Percentiles rank a stretch among this genome's conserved stretches.
phyloP scores from a whole-genome alignment of 768 basidiomycete genomes.

The Pleurotus djamor region DNA sequence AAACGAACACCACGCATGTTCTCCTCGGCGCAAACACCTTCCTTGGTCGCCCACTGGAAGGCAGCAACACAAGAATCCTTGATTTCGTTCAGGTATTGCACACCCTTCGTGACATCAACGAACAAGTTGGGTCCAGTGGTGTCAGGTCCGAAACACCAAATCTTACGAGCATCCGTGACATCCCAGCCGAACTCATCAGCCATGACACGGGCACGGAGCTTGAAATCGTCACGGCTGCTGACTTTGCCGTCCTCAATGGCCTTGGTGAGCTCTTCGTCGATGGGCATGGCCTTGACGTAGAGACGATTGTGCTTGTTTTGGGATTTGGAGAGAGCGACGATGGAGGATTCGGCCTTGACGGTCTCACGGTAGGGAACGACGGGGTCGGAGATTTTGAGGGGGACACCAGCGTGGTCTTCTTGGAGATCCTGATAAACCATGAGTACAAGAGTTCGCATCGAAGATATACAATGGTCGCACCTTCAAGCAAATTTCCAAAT shows the following conservation, averaged over 20 bases:
- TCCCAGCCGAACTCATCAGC: conserved; percentile 99
- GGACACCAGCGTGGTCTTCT: conserved; percentile 99
- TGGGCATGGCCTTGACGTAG: conserved; percentile 88
- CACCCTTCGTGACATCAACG: conserved; percentile 98
- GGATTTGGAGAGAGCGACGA: conserved; percentile 96
- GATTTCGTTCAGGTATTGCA: conserved; percentile 99
- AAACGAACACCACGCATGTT: conserved; percentile 98
- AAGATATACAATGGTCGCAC: conserved; percentile 30
- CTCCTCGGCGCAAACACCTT: conserved; percentile 95
- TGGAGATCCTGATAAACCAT: conserved; percentile 74
- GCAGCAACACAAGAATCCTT: conserved; percentile 99
- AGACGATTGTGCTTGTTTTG: conserved; percentile 99
- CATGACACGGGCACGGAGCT: conserved; percentile 89
- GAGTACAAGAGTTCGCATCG: conserved; percentile 5
- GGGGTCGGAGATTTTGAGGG: conserved; percentile 96
- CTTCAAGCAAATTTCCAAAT: conserved; percentile 99
- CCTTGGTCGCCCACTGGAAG: conserved; percentile 99
- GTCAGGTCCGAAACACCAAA: conserved; percentile 99
- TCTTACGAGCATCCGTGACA: conserved; percentile 98
- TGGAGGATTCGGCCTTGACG: conserved; percentile 92
- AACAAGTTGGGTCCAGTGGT: conserved; percentile 96
- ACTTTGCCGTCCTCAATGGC: conserved; percentile 90
- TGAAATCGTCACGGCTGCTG: conserved; percentile 95
- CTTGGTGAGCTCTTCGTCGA: conserved; percentile 91
- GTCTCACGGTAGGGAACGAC: conserved; percentile 99